Conservation (phyloP, 805 yeast genomes). For the Candida mattraensis region DNA sequence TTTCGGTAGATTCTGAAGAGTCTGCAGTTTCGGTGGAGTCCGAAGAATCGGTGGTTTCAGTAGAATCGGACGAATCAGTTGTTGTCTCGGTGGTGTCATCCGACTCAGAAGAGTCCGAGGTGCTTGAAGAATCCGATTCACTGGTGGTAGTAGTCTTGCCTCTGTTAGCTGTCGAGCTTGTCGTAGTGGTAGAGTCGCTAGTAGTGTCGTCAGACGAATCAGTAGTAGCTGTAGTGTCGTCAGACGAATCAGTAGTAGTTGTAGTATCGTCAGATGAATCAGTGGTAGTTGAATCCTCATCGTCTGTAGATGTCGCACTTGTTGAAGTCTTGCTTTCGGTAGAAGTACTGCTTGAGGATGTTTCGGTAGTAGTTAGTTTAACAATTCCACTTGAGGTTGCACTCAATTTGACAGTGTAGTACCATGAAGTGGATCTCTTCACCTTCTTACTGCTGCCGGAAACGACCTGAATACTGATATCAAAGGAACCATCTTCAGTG, state of each 20-base stretch:
- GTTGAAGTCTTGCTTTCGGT: too few species aligned
- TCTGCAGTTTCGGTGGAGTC: too few species aligned
- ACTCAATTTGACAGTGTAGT: slow-evolving; percentile 7
- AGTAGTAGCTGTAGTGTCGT: slow-evolving; percentile 3
- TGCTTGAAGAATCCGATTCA: too few species aligned
- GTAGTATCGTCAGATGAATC: background rate
- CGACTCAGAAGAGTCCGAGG: too few species aligned
- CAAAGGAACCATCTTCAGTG: slow-evolving; percentile 7
- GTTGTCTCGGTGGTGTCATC: too few species aligned
- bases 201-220: slow-evolving; percentile 6
- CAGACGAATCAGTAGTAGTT: background rate
- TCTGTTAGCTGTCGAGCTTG: background rate
- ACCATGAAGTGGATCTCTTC: slow-evolving; percentile 12
- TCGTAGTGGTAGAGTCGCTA: background rate
- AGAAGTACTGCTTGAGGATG: slow-evolving; percentile 1
- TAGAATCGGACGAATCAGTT: too few species aligned
- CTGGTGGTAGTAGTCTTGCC: too few species aligned
- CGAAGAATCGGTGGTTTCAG: too few species aligned
- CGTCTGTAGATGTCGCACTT: too few species aligned
- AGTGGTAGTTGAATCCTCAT: too few species aligned
- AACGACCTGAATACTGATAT: slow-evolving; percentile 7
- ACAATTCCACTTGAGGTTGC: slow-evolving; percentile 10
- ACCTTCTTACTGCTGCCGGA: slow-evolving; percentile 3
- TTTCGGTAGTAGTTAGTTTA: slow-evolving; percentile 7
- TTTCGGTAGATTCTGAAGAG: too few species aligned